A percentile compares a stretch with the other conserved stretches of the same genome.
Conservation (phyloP, 768 basidiomycete species). For the Glaciozyma antarctica region DNA sequence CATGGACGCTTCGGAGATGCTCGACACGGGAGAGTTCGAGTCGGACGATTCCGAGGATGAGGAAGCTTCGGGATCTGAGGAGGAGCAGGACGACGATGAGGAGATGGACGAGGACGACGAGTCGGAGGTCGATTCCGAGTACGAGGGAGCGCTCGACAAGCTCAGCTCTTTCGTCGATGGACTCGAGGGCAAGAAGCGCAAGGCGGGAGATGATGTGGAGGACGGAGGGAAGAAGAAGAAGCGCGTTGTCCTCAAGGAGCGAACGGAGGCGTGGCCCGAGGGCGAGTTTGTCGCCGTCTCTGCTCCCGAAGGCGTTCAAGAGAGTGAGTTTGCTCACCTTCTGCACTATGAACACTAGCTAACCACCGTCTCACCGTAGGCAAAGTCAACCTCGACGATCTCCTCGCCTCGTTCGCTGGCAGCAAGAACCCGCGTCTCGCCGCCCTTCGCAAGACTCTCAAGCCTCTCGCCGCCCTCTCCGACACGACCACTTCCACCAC, state of each 20-base stretch:
- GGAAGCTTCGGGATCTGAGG: conserved; percentile 44
- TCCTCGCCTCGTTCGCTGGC: conserved; percentile 34
- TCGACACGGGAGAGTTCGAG: conserved; percentile 42
- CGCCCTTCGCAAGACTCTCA: conserved; percentile 32
- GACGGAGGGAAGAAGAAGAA: conserved; percentile 45
- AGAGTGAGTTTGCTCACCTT: background rate
- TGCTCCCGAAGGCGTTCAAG: conserved; percentile 30
- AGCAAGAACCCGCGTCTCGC: conserved; percentile 38
- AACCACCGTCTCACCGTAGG: background rate
- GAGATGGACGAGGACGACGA: conserved; percentile 45
- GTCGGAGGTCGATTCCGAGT: conserved; percentile 36
- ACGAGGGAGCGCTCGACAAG: conserved; percentile 48
- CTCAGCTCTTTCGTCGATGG: conserved; percentile 63
- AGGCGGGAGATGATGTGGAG: conserved; percentile 43
- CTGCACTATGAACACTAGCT: background rate
- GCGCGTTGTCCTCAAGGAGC: conserved; percentile 58
- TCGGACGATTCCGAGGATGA: conserved; percentile 36
- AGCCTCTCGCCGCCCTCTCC: conserved; percentile 28
- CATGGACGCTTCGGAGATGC: conserved; percentile 41
- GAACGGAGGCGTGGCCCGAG: conserved; percentile 68
- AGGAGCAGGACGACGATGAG: conserved; percentile 30
- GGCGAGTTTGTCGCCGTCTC: conserved; percentile 55
- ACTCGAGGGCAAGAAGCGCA: conserved; percentile 63
- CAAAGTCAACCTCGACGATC: conserved; percentile 31
- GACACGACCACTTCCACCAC: conserved; percentile 13